Percentiles rank a stretch among this genome's conserved stretches.
These are phyloP conservation scores for Geranium incanum DNA, from an alignment of 441 rosid species.

Conservation along the genomic window DNA sequence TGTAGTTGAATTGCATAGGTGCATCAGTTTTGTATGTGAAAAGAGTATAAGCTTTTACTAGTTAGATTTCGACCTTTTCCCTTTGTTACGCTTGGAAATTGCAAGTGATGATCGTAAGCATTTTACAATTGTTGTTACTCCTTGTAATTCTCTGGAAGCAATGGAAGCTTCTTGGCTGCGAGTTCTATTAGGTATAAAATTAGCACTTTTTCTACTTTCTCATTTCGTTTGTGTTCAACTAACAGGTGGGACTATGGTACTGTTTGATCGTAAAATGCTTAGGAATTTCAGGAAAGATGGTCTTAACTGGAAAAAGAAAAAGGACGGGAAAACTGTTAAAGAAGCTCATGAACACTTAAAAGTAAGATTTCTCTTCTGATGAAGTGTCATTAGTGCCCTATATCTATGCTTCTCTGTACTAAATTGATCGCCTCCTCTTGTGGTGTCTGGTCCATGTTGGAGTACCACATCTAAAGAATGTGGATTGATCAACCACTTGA, in stretches of 20 bases:
- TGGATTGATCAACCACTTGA: too few relatives aligned
- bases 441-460: too few relatives aligned
- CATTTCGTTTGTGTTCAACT: conserved; percentile 22
- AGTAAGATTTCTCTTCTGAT: conserved; percentile 38
- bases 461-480: too few relatives aligned
- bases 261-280: conserved; percentile 91
- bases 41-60: not conserved
- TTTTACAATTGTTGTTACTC: not conserved
- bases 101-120: not conserved
- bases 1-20: not conserved
- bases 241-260: conserved; percentile 68
- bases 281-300: conserved; percentile 96
- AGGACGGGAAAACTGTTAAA: conserved; percentile 92
- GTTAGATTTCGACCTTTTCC: not conserved
- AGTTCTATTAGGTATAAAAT: too few relatives aligned
- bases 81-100: not conserved
- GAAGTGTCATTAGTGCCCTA: conserved; percentile 7
- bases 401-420: not conserved
- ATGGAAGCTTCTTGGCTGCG: not conserved
- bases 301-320: conserved; percentile 97
- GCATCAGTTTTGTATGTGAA: not conserved
- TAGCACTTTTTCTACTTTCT: not conserved
- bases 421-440: not conserved
- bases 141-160: not conserved
- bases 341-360: conserved; percentile 99